phyloP scores from a whole-genome alignment of 768 basidiomycete species.

The Trametes cubensis region DNA sequence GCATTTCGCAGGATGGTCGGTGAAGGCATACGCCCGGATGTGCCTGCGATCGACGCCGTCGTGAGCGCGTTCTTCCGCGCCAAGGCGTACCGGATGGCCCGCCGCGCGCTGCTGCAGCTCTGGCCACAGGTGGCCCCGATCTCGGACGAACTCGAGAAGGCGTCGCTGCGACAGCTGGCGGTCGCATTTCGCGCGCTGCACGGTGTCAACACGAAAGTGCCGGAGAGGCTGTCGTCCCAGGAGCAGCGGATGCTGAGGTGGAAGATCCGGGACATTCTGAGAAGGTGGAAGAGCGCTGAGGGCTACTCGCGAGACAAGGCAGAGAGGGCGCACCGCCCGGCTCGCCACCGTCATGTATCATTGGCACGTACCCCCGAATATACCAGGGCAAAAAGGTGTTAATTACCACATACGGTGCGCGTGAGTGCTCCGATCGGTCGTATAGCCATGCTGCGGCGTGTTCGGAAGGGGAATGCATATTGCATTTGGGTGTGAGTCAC shows the following conservation, averaged over 20 bases:
- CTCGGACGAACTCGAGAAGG: slow-evolving; percentile 49
- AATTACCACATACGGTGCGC: slow-evolving; percentile 4
- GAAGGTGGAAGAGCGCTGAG: slow-evolving; percentile 44
- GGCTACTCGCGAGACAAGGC: neutral
- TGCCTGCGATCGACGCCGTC: slow-evolving; percentile 71
- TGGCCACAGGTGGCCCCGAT: slow-evolving; percentile 71
- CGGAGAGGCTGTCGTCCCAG: slow-evolving; percentile 34
- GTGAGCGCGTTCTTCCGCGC: slow-evolving; percentile 65
- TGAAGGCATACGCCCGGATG: slow-evolving; percentile 66
- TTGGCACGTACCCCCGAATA: slow-evolving; percentile 13
- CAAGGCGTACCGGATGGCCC: slow-evolving; percentile 54
- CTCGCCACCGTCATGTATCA: slow-evolving; percentile 6
- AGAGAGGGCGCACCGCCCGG: neutral
- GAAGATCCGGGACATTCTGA: slow-evolving; percentile 42
- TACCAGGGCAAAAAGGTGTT: slow-evolving; percentile 14
- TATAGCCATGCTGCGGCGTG: neutral
- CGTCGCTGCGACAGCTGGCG: slow-evolving; percentile 50
- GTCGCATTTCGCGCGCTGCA: slow-evolving; percentile 43
- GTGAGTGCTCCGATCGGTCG: neutral
- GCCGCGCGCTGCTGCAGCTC: slow-evolving; percentile 54
- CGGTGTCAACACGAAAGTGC: neutral
- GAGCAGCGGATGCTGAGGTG: slow-evolving; percentile 42
- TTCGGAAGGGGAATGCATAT: neutral
- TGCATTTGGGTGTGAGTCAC: neutral
- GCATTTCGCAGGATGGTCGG: slow-evolving; percentile 66